phyloP scores from a whole-genome alignment of 2,329 filamentous ascomycete genomes.

The Ophiostoma pallidulum region DNA sequence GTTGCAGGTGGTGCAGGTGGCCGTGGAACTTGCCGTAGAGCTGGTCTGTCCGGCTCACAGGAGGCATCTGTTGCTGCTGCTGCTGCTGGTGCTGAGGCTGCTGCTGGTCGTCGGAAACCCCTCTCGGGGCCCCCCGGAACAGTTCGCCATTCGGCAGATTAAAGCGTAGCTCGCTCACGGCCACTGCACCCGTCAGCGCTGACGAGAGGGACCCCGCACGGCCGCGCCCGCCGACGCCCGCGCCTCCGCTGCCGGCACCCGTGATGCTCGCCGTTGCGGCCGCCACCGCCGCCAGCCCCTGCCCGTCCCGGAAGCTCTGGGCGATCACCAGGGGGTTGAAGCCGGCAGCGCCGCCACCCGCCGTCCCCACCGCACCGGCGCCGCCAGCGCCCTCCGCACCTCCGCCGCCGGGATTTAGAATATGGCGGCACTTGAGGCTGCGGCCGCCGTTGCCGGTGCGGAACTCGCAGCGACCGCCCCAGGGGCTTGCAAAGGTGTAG shows the following conservation, averaged over 20 bases:
- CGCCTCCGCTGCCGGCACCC: too few relatives aligned
- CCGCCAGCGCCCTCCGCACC: too few relatives aligned
- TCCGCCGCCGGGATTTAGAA: conserved; percentile 36
- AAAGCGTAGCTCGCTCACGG: conserved; percentile 79
- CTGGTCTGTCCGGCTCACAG: background rate
- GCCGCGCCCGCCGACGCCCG: too few relatives aligned
- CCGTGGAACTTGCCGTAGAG: conserved; percentile 27
- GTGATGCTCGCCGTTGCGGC: too few relatives aligned
- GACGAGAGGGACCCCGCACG: conserved; percentile 20
- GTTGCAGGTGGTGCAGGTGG: conserved; percentile 34
- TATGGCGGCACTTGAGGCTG: conserved; percentile 64
- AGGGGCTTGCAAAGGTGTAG: conserved; percentile 76
- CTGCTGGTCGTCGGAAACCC: too few relatives aligned
- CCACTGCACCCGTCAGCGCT: conserved; percentile 29
- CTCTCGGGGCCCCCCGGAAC: conserved; percentile 22
- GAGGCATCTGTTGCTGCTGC: too few relatives aligned
- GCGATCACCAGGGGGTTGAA: conserved; percentile 37
- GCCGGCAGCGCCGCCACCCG: conserved; percentile 20
- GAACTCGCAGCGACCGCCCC: conserved; percentile 83
- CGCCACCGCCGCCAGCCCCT: conserved; percentile 17
- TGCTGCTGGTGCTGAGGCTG: too few relatives aligned
- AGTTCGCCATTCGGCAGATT: conserved; percentile 61
- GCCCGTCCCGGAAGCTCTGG: conserved; percentile 24
- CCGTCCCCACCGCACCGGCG: too few relatives aligned
- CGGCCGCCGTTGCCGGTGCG: conserved; percentile 66